Percentiles rank a stretch among this genome's conserved stretches.
Evolutionary conservation across 2,329 filamentous ascomycete genomes (phyloP).

Genomic region (Fusarium begoniae): DNA sequence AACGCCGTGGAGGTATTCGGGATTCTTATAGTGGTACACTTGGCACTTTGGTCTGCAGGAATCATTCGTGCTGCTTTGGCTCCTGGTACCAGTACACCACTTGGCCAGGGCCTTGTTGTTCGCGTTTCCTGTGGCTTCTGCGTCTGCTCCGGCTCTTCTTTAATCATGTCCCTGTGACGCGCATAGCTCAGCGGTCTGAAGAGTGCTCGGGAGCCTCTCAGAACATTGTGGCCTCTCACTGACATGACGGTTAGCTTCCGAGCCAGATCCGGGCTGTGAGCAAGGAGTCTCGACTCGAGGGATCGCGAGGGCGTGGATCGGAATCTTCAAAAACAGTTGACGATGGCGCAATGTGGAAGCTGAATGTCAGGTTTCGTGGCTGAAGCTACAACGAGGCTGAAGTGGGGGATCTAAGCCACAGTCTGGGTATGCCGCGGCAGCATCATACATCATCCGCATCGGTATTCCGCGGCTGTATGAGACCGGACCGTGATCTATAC

Average conservation of each 20-base stretch:
- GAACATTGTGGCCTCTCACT: neutral
- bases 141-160: neutral
- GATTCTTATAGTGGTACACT: neutral
- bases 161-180: neutral
- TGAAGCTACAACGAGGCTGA: constrained; percentile 21
- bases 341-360: neutral
- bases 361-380: constrained; percentile 21
- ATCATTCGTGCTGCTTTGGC: neutral
- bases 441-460: constrained; percentile 22
- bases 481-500: neutral
- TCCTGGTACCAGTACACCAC: neutral
- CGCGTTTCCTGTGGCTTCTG: neutral
- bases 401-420: constrained; percentile 31
- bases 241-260: neutral
- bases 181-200: neutral
- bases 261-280: neutral
- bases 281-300: neutral
- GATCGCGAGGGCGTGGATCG: neutral
- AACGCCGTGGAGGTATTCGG: constrained; percentile 4
- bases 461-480: neutral
- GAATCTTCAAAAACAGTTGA: neutral
- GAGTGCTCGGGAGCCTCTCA: neutral
- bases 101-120: neutral
- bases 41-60: neutral
- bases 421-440: constrained; percentile 4